phyloP scores from a whole-genome alignment of 176 grass and related monocot species.

The Calamus simplicifolius region DNA sequence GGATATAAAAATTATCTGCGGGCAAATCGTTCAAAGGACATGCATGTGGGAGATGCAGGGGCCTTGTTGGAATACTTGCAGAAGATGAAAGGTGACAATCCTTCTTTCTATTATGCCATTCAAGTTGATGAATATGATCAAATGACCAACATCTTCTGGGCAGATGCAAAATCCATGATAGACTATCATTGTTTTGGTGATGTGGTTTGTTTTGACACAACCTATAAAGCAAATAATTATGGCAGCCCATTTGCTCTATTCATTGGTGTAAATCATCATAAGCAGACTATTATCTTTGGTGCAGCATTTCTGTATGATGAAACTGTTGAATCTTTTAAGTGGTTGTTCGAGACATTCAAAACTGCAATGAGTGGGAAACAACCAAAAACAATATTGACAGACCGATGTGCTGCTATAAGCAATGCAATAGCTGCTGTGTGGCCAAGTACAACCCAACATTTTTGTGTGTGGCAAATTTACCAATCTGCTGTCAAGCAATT shows the following conservation, averaged over 20 bases:
- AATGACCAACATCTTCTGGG: slow-evolving; percentile 84
- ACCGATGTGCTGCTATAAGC: slow-evolving; percentile 40
- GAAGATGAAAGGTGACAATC: slow-evolving; percentile 75
- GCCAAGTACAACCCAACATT: slow-evolving; percentile 45
- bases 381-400: slow-evolving; percentile 59
- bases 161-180: slow-evolving; percentile 63
- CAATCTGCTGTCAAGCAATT: slow-evolving; percentile 50
- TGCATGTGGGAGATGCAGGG: slow-evolving; percentile 40
- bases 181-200: slow-evolving; percentile 85
- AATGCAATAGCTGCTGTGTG: slow-evolving; percentile 54
- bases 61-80: slow-evolving; percentile 74
- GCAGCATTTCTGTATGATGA: slow-evolving; percentile 87
- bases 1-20: slow-evolving; percentile 82
- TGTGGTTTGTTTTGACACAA: slow-evolving; percentile 73
- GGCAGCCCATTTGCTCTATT: slow-evolving; percentile 73
- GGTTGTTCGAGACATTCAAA: slow-evolving; percentile 84
- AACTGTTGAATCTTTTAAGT: slow-evolving; percentile 75
- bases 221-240: slow-evolving; percentile 45
- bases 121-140: slow-evolving; percentile 85
- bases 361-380: slow-evolving; percentile 59
- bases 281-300: slow-evolving; percentile 64
- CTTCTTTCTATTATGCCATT: slow-evolving; percentile 78
- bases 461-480: slow-evolving; percentile 79
- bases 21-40: slow-evolving; percentile 38
- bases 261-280: slow-evolving; percentile 85